phyloP scores from a whole-genome alignment of 2,329 filamentous ascomycete species.

The Aspergillus eucalypticola region DNA sequence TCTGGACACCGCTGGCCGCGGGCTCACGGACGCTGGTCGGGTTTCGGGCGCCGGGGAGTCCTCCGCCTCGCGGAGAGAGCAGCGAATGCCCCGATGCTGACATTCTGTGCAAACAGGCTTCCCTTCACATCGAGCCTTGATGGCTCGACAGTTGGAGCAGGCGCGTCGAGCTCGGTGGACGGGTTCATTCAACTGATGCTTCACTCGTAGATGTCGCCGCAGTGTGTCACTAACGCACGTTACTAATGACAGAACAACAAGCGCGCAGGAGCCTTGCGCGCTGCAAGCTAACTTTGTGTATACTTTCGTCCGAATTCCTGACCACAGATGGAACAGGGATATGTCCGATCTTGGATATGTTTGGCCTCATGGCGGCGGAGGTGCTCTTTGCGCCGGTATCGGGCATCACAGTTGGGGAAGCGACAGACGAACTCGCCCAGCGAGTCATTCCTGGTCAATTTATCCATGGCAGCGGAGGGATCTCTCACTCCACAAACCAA shows the following conservation, averaged over 20 bases:
- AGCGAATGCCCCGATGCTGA: conserved; percentile 17
- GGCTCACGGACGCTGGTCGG: not conserved
- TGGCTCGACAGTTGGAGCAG: conserved; percentile 22
- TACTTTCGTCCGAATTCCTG: conserved; percentile 24
- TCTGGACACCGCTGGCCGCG: conserved; percentile 3
- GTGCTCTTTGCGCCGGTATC: conserved; percentile 29
- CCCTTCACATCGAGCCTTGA: conserved; percentile 24
- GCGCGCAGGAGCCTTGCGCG: not conserved
- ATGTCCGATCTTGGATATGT: conserved; percentile 17
- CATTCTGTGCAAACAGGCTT: conserved; percentile 22
- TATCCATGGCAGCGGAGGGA: not conserved
- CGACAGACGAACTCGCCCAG: not conserved
- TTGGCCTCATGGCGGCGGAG: conserved; percentile 24
- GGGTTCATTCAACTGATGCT: conserved; percentile 19
- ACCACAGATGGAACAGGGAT: conserved; percentile 20
- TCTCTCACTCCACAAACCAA: not conserved
- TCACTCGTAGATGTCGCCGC: conserved; percentile 24
- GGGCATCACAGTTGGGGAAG: conserved; percentile 18
- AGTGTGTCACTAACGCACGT: conserved; percentile 27
- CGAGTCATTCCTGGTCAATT: not conserved
- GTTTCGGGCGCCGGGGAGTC: not conserved
- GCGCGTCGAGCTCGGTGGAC: conserved; percentile 15
- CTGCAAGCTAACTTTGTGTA: not conserved
- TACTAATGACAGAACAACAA: not conserved
- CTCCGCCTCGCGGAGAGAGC: conserved; percentile 9